phyloP scores from a whole-genome alignment of 1,284 basidiomycete genomes.

The Rhodotorula sp. region DNA sequence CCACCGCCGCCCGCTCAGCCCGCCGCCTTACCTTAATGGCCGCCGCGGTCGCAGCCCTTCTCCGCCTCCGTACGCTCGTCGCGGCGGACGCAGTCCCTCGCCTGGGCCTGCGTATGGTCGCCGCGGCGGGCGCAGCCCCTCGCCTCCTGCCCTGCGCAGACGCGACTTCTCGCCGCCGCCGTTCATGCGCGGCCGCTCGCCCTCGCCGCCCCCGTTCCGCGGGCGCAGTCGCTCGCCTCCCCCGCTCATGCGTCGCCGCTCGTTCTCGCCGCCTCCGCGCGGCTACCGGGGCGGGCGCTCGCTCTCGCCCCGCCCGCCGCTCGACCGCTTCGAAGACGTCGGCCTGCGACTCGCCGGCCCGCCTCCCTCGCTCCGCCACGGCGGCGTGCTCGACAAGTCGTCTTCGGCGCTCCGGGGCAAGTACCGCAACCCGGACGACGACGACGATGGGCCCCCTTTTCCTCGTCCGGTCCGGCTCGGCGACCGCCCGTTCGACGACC shows the following conservation, averaged over 20 bases:
- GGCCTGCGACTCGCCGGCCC: neutral
- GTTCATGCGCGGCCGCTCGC: neutral
- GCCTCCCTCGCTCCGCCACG: neutral
- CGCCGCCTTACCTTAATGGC: neutral
- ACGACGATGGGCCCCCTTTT: neutral
- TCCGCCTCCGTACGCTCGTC: too few species aligned
- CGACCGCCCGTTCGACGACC: neutral
- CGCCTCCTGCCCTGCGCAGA: neutral
- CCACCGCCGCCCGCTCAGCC: neutral
- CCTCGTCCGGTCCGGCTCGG: neutral
- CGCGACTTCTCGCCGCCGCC: neutral
- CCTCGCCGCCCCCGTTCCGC: neutral
- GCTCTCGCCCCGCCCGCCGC: neutral
- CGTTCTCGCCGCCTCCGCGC: too few species aligned
- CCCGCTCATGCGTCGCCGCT: neutral
- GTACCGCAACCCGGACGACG: conserved; percentile 7
- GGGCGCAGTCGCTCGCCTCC: conserved; percentile 6
- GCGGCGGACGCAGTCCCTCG: neutral
- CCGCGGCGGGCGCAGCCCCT: conserved; percentile 3
- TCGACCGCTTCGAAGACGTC: neutral
- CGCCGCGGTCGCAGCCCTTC: neutral
- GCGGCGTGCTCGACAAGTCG: conserved; percentile 8
- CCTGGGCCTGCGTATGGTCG: neutral
- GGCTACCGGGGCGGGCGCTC: conserved; percentile 1
- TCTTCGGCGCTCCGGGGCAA: neutral